phyloP scores from a whole-genome alignment of 129 eudicot genomes.

The Chrysanthemum seticuspe region DNA sequence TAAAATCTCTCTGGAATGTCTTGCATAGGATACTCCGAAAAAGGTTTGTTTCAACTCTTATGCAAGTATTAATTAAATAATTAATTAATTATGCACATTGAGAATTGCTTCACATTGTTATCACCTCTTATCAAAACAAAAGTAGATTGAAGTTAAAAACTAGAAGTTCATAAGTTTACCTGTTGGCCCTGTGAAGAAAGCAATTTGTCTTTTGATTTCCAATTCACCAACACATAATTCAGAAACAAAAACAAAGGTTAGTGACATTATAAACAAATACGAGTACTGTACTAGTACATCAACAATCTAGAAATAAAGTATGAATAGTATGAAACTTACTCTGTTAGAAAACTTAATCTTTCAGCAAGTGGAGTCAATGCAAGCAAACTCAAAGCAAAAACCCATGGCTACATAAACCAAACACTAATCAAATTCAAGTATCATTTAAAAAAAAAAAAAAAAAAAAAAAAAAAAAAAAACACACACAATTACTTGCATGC shows the following conservation, averaged over 20 bases:
- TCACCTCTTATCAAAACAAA: too few species aligned
- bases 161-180: conserved; percentile 38
- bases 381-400: conserved; percentile 77
- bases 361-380: conserved; percentile 90
- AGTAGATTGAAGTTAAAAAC: too few species aligned
- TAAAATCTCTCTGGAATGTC: too few species aligned
- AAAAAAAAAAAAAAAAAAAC: too few species aligned
- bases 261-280: conserved; percentile 3
- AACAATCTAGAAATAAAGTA: neutral
- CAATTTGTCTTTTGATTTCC: conserved; percentile 65
- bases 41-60: too few species aligned
- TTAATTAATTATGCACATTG: too few species aligned
- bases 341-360: conserved; percentile 81
- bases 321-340: conserved; percentile 47
- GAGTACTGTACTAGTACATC: neutral
- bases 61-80: too few species aligned
- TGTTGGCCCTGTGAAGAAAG: conserved; percentile 91
- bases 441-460: too few species aligned
- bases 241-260: conserved; percentile 21
- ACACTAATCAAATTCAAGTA: neutral
- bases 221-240: conserved; percentile 7
- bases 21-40: too few species aligned
- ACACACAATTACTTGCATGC: too few species aligned
- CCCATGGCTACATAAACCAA: conserved; percentile 63
- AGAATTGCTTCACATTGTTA: too few species aligned